A percentile compares a stretch with the other conserved stretches of the same genome.
These are phyloP conservation scores for Bidens hawaiensis DNA, from an alignment of 140 eudicot genomes.

Conservation along the genomic window DNA sequence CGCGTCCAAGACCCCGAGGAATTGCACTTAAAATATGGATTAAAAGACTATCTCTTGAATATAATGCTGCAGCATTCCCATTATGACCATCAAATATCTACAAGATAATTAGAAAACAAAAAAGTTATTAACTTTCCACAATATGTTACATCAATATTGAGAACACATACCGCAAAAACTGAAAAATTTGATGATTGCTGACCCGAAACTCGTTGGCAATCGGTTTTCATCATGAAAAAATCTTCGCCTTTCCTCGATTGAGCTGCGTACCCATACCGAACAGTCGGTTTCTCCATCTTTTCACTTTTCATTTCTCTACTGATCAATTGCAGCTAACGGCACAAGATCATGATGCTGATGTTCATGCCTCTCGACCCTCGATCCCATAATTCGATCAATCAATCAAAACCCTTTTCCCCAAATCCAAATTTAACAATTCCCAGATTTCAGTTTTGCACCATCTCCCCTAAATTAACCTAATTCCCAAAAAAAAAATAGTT, in stretches of 20 bases:
- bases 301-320: constrained; percentile 76
- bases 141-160: not conserved
- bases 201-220: constrained; percentile 69
- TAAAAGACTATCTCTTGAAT: constrained; percentile 65
- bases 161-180: constrained; percentile 67
- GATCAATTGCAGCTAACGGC: constrained; percentile 84
- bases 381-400: constrained; percentile 49
- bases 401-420: constrained; percentile 11
- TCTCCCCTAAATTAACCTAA: not conserved
- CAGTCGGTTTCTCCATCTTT: constrained; percentile 83
- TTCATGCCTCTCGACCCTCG: constrained; percentile 59
- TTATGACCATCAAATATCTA: constrained; percentile 97
- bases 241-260: constrained; percentile 94
- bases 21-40: constrained; percentile 66
- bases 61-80: constrained; percentile 90
- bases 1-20: constrained; percentile 82
- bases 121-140: not conserved
- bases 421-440: constrained; percentile 13
- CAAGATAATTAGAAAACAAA: not conserved
- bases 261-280: constrained; percentile 74
- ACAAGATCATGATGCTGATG: constrained; percentile 56
- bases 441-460: constrained; percentile 21
- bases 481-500: constrained; percentile 9
- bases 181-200: constrained; percentile 72
- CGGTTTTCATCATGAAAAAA: constrained; percentile 65